Base-by-base conservation (phyloP, 1,139 yeast species). In the Yamadazyma buinensis region DNA sequence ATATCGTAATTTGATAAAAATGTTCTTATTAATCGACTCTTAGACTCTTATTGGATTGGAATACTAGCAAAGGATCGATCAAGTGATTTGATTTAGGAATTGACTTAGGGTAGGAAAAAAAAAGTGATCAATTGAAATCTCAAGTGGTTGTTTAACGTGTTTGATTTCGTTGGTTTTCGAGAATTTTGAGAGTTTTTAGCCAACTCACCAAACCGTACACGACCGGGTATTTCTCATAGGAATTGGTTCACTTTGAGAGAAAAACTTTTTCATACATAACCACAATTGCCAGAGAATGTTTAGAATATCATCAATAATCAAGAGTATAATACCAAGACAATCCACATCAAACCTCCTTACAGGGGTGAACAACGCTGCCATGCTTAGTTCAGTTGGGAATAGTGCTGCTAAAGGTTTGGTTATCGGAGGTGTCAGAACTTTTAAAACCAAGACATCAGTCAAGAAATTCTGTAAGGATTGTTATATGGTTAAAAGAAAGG, bases 401-500 rank as follows among this genome's bases (percentile, higher is more conserved):
- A n/a, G n/a, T n/a, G 21, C 25, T n/a, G 19, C 26, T 6, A 25
- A 22, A 17, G 26, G 27, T 12, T 17, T 29, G 6, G 10, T 25
- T 3, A 30, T 30, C 5, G 33, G 33, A 7, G 33, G 33, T 15
- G 35, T 50, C 9, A 53, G 66, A 48, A 52, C 57, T 11, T 61
- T 61, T 54, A 70, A 70, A 49, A 73, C 67, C 21, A 62, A 72
- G 52, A 82, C 97, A 4, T 77, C 97, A 1, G 95, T 92, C 38
- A 88, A 88, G 68, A 88, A 84, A 67, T 83, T 86, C 60, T 92
- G 97, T 60, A 73, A 81, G 34, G 94, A 87, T 55, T 92, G 98
- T 58, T 90, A 88, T 56, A 74, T 86, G 64, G 96, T 92, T 12
- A 83, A 94, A 63, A 80, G 97, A 64, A 90, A 88, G 64, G 97